Evolutionary conservation across 352 stramenopile species (phyloP).

Genomic region (Thalassiosira oceanica): DNA sequence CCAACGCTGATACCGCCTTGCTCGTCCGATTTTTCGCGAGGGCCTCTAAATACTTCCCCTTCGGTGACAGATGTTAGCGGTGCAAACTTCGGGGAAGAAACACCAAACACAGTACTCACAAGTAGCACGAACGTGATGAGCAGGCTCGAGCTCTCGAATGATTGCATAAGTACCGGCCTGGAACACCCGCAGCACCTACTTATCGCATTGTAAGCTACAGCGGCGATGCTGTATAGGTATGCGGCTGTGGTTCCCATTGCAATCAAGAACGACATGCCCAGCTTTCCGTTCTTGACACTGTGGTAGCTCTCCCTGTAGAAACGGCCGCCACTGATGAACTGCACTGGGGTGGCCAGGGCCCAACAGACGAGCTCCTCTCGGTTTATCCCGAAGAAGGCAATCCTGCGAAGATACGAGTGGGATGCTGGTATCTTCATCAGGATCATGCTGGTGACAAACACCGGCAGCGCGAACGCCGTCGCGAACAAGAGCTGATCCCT

Average conservation of each 20-base stretch:
- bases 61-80: too few species aligned
- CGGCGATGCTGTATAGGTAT: slow-evolving; percentile 93
- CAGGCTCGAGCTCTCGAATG: slow-evolving; percentile 98
- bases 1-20: slow-evolving; percentile 92
- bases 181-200: slow-evolving; percentile 10
- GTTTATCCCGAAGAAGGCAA: slow-evolving; percentile 17
- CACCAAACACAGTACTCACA: too few species aligned
- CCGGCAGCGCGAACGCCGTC: slow-evolving; percentile 89
- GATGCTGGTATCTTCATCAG: slow-evolving; percentile 30
- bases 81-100: too few species aligned
- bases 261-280: slow-evolving; percentile 97
- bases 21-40: slow-evolving; percentile 91
- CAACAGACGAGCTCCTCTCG: slow-evolving; percentile 55
- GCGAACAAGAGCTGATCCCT: slow-evolving; percentile 87
- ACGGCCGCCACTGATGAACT: slow-evolving; percentile 89
- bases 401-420: slow-evolving; percentile 25
- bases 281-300: slow-evolving; percentile 81
- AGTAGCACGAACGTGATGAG: slow-evolving; percentile 97
- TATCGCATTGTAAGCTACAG: slow-evolving; percentile 59
- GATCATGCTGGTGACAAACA: slow-evolving; percentile 90
- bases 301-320: slow-evolving; percentile 95
- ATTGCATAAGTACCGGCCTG: slow-evolving; percentile 63
- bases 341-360: slow-evolving; percentile 90
- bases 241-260: slow-evolving; percentile 93
- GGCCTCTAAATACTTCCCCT: slow-evolving; percentile 96